Conservation (phyloP, 169 alveolate genomes). For the Cryptosporidium meleagridis region DNA sequence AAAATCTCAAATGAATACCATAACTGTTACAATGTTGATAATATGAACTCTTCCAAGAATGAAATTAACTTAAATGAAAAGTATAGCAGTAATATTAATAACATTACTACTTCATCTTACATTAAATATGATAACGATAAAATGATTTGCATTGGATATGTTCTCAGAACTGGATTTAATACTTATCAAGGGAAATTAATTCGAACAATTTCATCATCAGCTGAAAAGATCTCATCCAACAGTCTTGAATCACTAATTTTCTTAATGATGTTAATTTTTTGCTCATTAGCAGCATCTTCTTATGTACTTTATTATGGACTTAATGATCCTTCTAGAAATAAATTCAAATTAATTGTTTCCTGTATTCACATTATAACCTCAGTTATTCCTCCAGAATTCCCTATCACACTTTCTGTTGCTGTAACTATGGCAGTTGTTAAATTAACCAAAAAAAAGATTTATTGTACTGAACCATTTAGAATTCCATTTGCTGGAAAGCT, state of each 20-base stretch:
- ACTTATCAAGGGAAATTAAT: conserved; percentile 95
- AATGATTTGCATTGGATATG: conserved; percentile 79
- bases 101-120: not conserved
- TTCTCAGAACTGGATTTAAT: conserved; percentile 84
- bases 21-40: not conserved
- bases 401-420: conserved; percentile 96
- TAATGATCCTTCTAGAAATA: conserved; percentile 83
- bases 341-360: conserved; percentile 92
- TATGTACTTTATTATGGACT: conserved; percentile 90
- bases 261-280: conserved; percentile 89
- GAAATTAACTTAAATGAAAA: conserved; percentile 7
- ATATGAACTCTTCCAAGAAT: not conserved
- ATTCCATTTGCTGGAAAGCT: conserved; percentile 96
- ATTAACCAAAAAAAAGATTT: conserved; percentile 90
- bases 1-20: conserved; percentile 10
- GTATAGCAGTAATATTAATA: too few species aligned
- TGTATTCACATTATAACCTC: conserved; percentile 96
- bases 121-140: conserved; percentile 48
- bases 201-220: conserved; percentile 93
- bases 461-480: conserved; percentile 98
- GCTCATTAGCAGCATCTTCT: conserved; percentile 93
- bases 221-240: conserved; percentile 91
- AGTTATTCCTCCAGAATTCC: conserved; percentile 99
- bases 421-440: conserved; percentile 94
- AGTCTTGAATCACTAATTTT: conserved; percentile 94